Evolutionary conservation across 805 yeast genomes (phyloP).

Genomic region (Lipomyces orientalis): DNA sequence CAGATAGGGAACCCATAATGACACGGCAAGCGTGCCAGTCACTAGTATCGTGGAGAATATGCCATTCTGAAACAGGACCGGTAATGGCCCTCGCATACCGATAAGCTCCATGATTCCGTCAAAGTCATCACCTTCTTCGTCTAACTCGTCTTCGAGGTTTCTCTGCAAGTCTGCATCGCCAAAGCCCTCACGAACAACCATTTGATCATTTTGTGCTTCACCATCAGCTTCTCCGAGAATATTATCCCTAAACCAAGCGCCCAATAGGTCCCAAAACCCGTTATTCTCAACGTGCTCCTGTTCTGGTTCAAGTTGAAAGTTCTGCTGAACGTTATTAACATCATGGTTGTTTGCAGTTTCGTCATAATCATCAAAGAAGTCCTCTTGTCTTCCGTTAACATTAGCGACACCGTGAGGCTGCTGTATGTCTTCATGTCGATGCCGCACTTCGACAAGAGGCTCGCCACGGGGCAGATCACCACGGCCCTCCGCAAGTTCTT

Average conservation of each 20-base stretch:
- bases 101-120: constrained; percentile 44
- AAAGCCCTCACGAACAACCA: neutral
- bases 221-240: constrained; percentile 13
- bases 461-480: neutral
- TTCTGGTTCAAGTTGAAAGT: neutral
- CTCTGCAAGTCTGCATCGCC: constrained; percentile 22
- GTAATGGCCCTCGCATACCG: constrained; percentile 40
- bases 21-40: constrained; percentile 26
- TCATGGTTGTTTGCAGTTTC: constrained; percentile 9
- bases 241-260: constrained; percentile 26
- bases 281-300: neutral
- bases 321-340: neutral
- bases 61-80: constrained; percentile 37
- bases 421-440: neutral
- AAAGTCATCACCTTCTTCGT: constrained; percentile 40
- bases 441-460: neutral
- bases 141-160: constrained; percentile 30
- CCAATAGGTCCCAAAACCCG: constrained; percentile 27
- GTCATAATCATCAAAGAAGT: neutral
- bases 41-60: constrained; percentile 36
- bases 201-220: constrained; percentile 17
- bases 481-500: neutral
- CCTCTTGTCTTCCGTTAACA: neutral
- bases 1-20: constrained; percentile 41
- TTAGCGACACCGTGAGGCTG: neutral